A percentile compares a stretch with the other conserved stretches of the same genome.
Conservation (phyloP, 306 rosid species). For the Quercus suber region DNA sequence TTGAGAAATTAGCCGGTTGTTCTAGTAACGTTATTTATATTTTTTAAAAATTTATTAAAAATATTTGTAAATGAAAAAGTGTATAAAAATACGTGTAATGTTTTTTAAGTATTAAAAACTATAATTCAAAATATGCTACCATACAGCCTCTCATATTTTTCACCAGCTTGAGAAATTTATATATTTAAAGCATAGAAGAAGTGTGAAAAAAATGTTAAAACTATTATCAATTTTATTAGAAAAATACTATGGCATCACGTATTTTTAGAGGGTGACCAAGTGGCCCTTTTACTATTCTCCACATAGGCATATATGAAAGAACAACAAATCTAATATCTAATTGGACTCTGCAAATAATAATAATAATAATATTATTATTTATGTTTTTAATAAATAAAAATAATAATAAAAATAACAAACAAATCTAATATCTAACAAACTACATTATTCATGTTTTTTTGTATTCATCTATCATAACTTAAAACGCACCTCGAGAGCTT, state of each 20-base stretch:
- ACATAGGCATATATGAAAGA: neutral
- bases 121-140: no score
- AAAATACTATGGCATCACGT: neutral
- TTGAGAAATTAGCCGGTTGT: no score
- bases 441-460: neutral
- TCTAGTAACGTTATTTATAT: no score
- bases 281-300: neutral
- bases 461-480: neutral
- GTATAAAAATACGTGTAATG: fast-evolving
- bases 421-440: neutral
- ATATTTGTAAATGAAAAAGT: fast-evolving
- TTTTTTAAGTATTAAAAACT: fast-evolving
- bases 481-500: neutral
- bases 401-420: no score
- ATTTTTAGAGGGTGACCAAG: neutral
- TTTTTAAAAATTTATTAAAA: fast-evolving
- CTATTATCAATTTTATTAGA: no score
- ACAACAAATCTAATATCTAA: neutral
- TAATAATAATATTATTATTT: no score
- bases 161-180: no score
- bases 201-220: no score
- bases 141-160: fast-evolving
- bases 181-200: no score
- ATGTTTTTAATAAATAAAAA: no score
- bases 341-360: neutral